Evolutionary conservation across 192 early-diverging fungal species (phyloP), one percentile per base, ranked within the genome.

Genomic region (Coemansia sp.): DNA sequence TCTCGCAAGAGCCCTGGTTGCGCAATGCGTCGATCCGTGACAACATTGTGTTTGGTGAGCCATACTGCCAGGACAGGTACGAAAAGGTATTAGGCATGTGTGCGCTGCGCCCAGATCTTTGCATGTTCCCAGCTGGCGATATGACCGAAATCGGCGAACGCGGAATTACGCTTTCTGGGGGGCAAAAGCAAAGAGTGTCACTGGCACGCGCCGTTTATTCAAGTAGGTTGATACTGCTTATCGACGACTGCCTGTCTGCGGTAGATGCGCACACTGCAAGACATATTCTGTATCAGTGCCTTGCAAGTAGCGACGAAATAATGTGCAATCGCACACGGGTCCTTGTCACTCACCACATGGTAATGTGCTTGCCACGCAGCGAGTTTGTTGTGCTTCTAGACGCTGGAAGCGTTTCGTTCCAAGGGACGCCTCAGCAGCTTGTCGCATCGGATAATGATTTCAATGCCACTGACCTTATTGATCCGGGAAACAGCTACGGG

Each of bases 191-290:
- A 57, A 80, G 94, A 21, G 87, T 98, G 23, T 76, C 92, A 7
- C 78, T 96, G 60, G 95, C 93, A 35, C 86, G 95, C 52, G 93
- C 94, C 12, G 70, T 95, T 8, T 97, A 96, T 70, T 81, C 78
- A 10, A 56, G 30, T 4, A 49, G 51, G 6, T 15, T 34, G 11
- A 65, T 66, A 21, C 69, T 95, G 33, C 72, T 95, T 10, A 71
- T 94, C 60, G 95, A 97, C 71, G 95, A 95, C 70, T 92, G 90
- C 67, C 80, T 97, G 48, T 92, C 92, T 34, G 97, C 96, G 23
- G 96, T 98, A 0, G 97, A 99, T 71, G 88, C 93, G 6, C 95
- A 95, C 35, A 98, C 95, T 1, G 95, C 92, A 10, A 87, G 87
- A 41, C 91, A 93, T 63, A 77, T 99, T 35, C 89, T 92, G 66